phyloP scores from a whole-genome alignment of 73 alveolate genomes.

The Loxodes magnus region DNA sequence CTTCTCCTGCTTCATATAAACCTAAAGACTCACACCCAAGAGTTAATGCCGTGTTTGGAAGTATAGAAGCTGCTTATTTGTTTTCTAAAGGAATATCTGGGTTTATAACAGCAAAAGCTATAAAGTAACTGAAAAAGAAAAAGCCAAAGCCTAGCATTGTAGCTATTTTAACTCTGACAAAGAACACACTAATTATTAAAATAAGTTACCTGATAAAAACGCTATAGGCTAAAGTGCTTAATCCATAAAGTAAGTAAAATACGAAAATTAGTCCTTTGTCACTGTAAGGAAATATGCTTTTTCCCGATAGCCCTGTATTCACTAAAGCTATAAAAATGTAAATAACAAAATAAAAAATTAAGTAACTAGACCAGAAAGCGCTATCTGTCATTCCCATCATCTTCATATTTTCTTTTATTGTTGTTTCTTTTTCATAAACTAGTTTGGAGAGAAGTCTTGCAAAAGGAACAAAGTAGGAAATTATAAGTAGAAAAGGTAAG shows the following conservation, averaged over 20 bases:
- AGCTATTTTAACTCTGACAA: constrained; percentile 70
- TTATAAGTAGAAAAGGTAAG: constrained; percentile 7
- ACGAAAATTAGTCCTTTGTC: constrained; percentile 57
- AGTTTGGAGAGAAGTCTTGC: constrained; percentile 8
- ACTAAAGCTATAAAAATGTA: constrained; percentile 52
- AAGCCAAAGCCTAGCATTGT: constrained; percentile 52
- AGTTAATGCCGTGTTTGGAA: constrained; percentile 54
- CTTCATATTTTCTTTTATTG: constrained; percentile 95
- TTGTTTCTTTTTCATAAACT: constrained; percentile 75
- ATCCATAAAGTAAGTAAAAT: constrained; percentile 52
- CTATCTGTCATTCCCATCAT: constrained; percentile 92
- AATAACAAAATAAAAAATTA: constrained; percentile 60
- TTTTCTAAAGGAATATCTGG: constrained; percentile 19
- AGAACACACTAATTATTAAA: constrained; percentile 64
- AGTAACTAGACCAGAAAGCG: constrained; percentile 84
- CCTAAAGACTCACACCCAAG: constrained; percentile 48
- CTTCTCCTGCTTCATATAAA: constrained; percentile 42
- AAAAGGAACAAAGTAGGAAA: constrained; percentile 9
- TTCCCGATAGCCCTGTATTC: too few species aligned
- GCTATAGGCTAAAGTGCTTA: constrained; percentile 37
- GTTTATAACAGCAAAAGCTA: constrained; percentile 45
- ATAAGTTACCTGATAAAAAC: too few species aligned
- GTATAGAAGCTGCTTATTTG: constrained; percentile 42
- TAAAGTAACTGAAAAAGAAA: constrained; percentile 51
- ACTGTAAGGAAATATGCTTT: constrained; percentile 19